Conservation (phyloP, 345 rosid species). For the Populus alba region DNA sequence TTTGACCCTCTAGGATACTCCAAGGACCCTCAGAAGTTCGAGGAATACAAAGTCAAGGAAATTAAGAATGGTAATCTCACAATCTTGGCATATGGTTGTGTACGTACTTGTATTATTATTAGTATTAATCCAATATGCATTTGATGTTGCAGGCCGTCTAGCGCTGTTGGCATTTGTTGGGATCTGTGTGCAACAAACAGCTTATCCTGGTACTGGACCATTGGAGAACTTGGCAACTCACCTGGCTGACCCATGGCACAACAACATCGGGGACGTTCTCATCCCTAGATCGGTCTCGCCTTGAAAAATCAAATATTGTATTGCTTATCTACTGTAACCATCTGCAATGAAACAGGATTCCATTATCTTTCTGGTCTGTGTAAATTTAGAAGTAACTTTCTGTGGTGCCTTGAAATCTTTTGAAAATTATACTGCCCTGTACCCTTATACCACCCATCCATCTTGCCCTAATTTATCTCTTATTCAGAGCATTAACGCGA, state of each 20-base stretch:
- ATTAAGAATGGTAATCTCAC: slow-evolving; percentile 66
- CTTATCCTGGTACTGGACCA: slow-evolving; percentile 97
- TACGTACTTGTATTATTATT: too few species aligned
- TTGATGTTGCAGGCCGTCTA: slow-evolving; percentile 56
- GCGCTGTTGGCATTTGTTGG: slow-evolving; percentile 94
- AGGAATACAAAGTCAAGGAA: slow-evolving; percentile 90
- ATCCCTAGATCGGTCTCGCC: slow-evolving; percentile 50
- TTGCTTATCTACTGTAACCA: slow-evolving; percentile 18
- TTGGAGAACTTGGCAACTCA: slow-evolving; percentile 95
- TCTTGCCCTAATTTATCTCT: too few species aligned
- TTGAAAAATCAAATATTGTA: slow-evolving; percentile 22
- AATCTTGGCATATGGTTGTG: not conserved
- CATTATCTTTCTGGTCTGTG: not conserved
- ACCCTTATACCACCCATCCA: too few species aligned
- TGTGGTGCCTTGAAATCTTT: too few species aligned
- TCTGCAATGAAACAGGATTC: slow-evolving; percentile 24
- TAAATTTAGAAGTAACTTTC: not conserved
- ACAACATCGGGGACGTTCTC: slow-evolving; percentile 72
- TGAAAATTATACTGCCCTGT: too few species aligned
- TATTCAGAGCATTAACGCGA: too few species aligned
- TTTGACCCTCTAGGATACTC: slow-evolving; percentile 96
- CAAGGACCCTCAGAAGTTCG: slow-evolving; percentile 86
- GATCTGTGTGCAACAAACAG: slow-evolving; percentile 91
- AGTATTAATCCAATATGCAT: not conserved
- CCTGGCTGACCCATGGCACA: slow-evolving; percentile 99